These are phyloP conservation scores for Sugiyamaella paludigena DNA, from an alignment of 1,139 yeast species.

Conservation along the genomic window DNA sequence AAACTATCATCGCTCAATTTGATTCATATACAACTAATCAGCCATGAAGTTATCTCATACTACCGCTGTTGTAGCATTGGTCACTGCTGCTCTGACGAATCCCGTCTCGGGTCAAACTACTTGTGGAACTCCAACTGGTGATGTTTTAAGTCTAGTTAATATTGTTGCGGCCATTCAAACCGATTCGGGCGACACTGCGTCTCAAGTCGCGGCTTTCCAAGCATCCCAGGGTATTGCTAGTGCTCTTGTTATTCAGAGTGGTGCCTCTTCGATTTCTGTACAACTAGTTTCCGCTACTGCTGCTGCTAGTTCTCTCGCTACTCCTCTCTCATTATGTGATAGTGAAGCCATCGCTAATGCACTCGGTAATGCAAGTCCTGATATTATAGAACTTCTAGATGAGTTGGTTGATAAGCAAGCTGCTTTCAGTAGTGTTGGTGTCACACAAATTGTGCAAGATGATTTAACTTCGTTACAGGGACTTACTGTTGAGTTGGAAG, in stretches of 20 bases:
- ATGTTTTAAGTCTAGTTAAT: no score
- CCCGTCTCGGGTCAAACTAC: no score
- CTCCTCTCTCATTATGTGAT: slow-evolving; percentile 8
- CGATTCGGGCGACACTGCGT: no score
- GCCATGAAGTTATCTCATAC: no score
- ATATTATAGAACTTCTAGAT: slow-evolving; percentile 8
- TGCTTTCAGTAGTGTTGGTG: slow-evolving; percentile 4
- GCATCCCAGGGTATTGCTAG: slow-evolving; percentile 3
- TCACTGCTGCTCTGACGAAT: no score
- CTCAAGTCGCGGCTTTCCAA: slow-evolving; percentile 2
- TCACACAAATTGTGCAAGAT: not conserved
- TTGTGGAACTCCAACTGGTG: no score
- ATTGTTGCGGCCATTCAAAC: no score
- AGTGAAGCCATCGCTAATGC: slow-evolving; percentile 8
- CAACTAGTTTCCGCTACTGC: slow-evolving; percentile 8
- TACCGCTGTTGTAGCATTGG: no score
- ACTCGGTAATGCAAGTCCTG: slow-evolving; percentile 2
- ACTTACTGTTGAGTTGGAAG: slow-evolving; percentile 7
- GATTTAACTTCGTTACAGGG: slow-evolving; percentile 10
- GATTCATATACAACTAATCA: no score
- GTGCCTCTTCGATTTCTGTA: slow-evolving; percentile 2
- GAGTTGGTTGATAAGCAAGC: slow-evolving; percentile 2
- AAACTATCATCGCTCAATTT: no score
- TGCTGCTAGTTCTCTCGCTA: slow-evolving; percentile 14
- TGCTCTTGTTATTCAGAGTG: slow-evolving; percentile 11